Evolutionary conservation across 345 rosid species (phyloP).

Genomic region (Aethionema arabicum): DNA sequence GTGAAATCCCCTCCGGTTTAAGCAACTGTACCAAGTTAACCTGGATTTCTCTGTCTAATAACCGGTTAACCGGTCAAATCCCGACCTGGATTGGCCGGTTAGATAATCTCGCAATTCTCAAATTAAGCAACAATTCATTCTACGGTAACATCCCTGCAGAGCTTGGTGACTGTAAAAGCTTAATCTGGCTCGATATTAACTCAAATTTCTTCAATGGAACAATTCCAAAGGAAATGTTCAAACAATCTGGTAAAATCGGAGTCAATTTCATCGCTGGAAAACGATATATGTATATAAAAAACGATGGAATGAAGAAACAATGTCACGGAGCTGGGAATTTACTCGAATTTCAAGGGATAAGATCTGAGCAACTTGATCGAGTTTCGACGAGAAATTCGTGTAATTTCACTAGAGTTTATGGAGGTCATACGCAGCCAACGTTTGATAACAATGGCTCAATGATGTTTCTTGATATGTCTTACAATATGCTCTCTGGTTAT

Average conservation of each 20-base stretch:
- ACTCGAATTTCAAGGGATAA: slow-evolving; percentile 88
- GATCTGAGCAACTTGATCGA: slow-evolving; percentile 50
- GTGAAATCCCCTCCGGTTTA: slow-evolving; percentile 64
- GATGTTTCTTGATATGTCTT: slow-evolving; percentile 86
- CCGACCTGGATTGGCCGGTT: slow-evolving; percentile 78
- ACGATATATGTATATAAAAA: slow-evolving; percentile 73
- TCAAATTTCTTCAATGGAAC: slow-evolving; percentile 65
- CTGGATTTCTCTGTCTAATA: slow-evolving; percentile 93
- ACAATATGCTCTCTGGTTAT: slow-evolving; percentile 65
- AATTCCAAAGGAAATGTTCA: slow-evolving; percentile 78
- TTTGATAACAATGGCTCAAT: slow-evolving; percentile 88
- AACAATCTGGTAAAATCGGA: slow-evolving; percentile 79
- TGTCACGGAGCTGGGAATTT: slow-evolving; percentile 94
- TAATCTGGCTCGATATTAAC: slow-evolving; percentile 94
- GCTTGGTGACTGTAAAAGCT: slow-evolving; percentile 86
- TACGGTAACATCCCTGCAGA: slow-evolving; percentile 75
- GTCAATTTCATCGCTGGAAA: slow-evolving; percentile 78
- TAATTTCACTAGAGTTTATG: slow-evolving; percentile 71
- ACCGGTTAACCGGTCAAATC: slow-evolving; percentile 68
- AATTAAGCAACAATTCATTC: slow-evolving; percentile 87
- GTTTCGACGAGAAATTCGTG: slow-evolving; percentile 80
- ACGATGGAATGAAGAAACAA: slow-evolving; percentile 61
- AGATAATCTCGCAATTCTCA: slow-evolving; percentile 75
- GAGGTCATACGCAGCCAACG: slow-evolving; percentile 69
- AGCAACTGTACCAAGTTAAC: slow-evolving; percentile 74